Percentiles rank a stretch among this genome's conserved stretches.
Evolutionary conservation across 495 filamentous ascomycete genomes (phyloP).

Genomic region (Neurospora cerealis): DNA sequence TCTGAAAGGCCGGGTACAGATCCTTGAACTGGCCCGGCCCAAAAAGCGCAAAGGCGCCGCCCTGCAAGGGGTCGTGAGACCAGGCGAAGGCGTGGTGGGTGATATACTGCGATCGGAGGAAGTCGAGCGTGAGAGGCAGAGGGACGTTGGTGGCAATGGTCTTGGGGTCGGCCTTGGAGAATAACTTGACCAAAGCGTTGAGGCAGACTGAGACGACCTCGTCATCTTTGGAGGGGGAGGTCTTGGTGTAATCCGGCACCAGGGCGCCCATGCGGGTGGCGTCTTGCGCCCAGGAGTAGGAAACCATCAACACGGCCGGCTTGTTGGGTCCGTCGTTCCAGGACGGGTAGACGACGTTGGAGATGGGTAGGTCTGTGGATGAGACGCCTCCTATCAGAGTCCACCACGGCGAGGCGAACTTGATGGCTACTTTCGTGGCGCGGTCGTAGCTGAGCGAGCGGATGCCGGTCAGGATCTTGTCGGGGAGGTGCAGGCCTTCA

Average conservation of each 20-base stretch:
- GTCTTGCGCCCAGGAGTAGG: constrained; percentile 37
- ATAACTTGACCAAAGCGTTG: constrained; percentile 5
- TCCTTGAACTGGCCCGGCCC: constrained; percentile 33
- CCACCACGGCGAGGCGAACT: constrained; percentile 27
- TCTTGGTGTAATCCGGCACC: constrained; percentile 13
- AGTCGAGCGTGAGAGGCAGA: constrained; percentile 3
- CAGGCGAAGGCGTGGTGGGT: constrained; percentile 28
- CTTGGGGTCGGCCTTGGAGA: background rate
- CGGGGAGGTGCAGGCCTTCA: constrained; percentile 7
- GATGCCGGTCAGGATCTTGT: constrained; percentile 14
- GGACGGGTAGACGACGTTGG: constrained; percentile 35
- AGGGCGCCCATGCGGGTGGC: constrained; percentile 27
- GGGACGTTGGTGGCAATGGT: constrained; percentile 3
- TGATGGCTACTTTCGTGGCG: constrained; percentile 25
- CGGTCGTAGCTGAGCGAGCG: constrained; percentile 22
- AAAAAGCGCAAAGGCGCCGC: constrained; percentile 37
- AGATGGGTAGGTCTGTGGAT: constrained; percentile 26
- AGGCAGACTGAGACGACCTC: constrained; percentile 5
- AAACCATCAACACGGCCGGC: constrained; percentile 29
- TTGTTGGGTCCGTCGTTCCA: constrained; percentile 23
- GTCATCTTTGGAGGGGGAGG: constrained; percentile 13
- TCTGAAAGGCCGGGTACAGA: constrained; percentile 19
- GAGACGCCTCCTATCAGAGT: constrained; percentile 21
- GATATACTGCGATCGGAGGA: constrained; percentile 10
- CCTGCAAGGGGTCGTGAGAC: constrained; percentile 25